Base-by-base conservation (phyloP, 805 yeast species). In the Candida tammaniensis region DNA sequence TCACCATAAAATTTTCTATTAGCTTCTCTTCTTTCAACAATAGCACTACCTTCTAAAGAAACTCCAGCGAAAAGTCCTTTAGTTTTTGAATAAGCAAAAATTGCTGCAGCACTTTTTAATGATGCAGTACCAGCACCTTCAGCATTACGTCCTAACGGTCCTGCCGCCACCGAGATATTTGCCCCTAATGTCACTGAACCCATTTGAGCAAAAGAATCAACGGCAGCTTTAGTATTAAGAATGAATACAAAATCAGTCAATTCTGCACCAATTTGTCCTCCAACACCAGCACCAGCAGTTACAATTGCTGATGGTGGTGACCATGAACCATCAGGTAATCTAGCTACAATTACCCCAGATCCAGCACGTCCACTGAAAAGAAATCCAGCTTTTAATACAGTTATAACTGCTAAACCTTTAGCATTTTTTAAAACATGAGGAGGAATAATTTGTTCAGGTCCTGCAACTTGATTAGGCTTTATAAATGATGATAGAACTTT, bases 281-380 rank as follows among this genome's bases (percentile, higher is more conserved):
- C 98, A 5, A 93, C 97, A 52, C 98, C 98, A 4, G 97, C 98
- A 49, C 98, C 98, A 3, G 95, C 98, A 15, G 97, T 86, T 34
- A 79, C 82, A 46, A 93, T 82, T 7, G 97, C 98, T 2, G 95
- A 82, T 1, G 98, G 98, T 3, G 97, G 95, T 10, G 97, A 88
- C 98, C 98, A 91, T 0, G 84, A 62, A 1, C 97, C 98, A 60
- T 93, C 98, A 2, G 94, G 94, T 31, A 93, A 70, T 40, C 97
- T 70, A 4, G 97, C 96, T 17, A 91, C 94, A 42, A 91, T 84
- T 22, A 91, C 86, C 44, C 98, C 98, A 1, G 96, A 86, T 17
- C 98, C 98, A 1, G 97, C 98, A 57, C 98, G 76, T 18, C 98
- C 98, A 3, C 96, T 86, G 58, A 91, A 91, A 36, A 91, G 68